Evolutionary conservation across 2,329 filamentous ascomycete species (phyloP), one percentile per base, ranked within the genome.

Genomic region (Cladophialophora chaetospira): DNA sequence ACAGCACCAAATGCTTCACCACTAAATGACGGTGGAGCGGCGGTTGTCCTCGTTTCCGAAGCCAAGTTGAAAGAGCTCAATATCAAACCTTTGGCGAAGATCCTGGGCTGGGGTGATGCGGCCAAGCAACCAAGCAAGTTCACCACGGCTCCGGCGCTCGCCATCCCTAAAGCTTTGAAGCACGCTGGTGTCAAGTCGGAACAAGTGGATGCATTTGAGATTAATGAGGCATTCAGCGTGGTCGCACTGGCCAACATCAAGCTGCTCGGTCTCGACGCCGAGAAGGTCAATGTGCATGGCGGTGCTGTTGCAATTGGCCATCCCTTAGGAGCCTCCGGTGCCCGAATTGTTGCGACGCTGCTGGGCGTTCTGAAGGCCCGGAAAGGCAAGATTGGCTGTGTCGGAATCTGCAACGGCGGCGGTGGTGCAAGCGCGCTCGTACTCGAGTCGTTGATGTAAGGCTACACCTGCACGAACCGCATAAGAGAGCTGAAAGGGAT

Each of bases 211-310:
- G 94, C 86, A 67, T 99, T 94, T 75, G 94, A 99, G 82, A 97
- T 99, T 82, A 99, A 99, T 81, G 94, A 99, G 81, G 94, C 94
- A 38, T 99, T 99, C 81, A 94, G 89, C 62, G 94, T 96, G 47
- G 94, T 99, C 63, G 91, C 94, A 35, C 83, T 99, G 50, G 92
- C 94, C 65, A 99, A 99, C 81, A 86, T 96, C 78, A 96, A 99
- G 84, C 75, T 97, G 53, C 85, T 99, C 36, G 82, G 81, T 61
- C 78, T 99, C 55, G 80, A 81, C 63, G 82, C 89, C 64, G 89
- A 92, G 58, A 95, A 91, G 77, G 92, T 99, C 72, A 99, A 99
- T 78, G 80, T 97, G 55, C 93, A 91, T 70, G 94, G 94, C 70
- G 94, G 94, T 72, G 89, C 94, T 53, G 94, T 99, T 61, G 94